These are phyloP conservation scores for Arabis alpina DNA, from an alignment of 345 rosid genomes.

Conservation along the genomic window DNA sequence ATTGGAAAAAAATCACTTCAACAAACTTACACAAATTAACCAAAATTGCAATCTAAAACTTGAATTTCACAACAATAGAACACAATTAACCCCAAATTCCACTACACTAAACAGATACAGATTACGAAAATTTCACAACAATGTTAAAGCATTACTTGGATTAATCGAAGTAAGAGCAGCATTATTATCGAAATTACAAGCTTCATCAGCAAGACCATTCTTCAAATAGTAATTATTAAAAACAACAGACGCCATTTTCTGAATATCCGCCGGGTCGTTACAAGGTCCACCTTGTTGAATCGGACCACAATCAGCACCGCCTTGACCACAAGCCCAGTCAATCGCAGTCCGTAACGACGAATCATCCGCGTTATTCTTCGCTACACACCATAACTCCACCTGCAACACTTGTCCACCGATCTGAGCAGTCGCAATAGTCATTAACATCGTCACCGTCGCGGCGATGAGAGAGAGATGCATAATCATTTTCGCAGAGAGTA, in stretches of 20 bases:
- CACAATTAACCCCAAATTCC: neutral
- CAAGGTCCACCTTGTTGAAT: conserved; percentile 71
- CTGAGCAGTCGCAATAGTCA: conserved; percentile 30
- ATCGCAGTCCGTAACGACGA: conserved; percentile 71
- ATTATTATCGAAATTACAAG: conserved; percentile 84
- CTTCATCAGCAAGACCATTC: conserved; percentile 66
- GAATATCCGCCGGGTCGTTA: conserved; percentile 61
- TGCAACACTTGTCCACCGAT: conserved; percentile 35
- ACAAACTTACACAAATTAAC: conserved; percentile 3
- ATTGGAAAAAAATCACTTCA: conserved; percentile 9
- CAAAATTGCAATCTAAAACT: conserved; percentile 19
- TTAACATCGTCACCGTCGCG: conserved; percentile 22
- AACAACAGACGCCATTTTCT: conserved; percentile 79
- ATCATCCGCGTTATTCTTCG: conserved; percentile 69
- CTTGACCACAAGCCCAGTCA: conserved; percentile 89
- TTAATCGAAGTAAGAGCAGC: conserved; percentile 80
- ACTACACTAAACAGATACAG: conserved; percentile 8
- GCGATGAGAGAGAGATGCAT: conserved; percentile 27
- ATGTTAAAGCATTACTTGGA: conserved; percentile 64
- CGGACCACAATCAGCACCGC: conserved; percentile 74
- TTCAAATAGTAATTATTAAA: conserved; percentile 80
- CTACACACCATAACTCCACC: conserved; percentile 69
- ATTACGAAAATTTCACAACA: conserved; percentile 6
- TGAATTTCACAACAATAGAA: neutral
- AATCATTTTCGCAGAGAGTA: neutral